Evolutionary conservation across 2,329 filamentous ascomycete genomes (phyloP).

Genomic region (Fusarium siculi): DNA sequence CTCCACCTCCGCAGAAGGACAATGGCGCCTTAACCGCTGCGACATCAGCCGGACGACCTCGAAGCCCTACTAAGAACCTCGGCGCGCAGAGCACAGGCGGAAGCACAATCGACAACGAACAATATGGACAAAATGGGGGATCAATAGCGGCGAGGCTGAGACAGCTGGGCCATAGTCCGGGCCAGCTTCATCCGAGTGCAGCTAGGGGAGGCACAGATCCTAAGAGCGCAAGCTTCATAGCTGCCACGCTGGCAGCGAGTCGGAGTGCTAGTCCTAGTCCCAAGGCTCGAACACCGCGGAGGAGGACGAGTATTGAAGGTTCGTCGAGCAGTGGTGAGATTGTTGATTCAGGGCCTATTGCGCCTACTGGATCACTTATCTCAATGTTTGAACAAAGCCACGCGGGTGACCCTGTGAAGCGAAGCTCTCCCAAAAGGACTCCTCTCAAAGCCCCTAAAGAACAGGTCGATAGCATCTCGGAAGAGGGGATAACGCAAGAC

Average conservation of each 20-base stretch:
- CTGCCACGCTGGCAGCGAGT: constrained; percentile 69
- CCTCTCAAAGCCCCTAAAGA: constrained; percentile 19
- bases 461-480: constrained; percentile 23
- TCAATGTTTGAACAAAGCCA: constrained; percentile 72
- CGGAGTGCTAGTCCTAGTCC: constrained; percentile 57
- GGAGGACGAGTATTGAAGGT: constrained; percentile 47
- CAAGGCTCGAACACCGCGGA: constrained; percentile 40
- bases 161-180: constrained; percentile 39
- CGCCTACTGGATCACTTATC: constrained; percentile 72
- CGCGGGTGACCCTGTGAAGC: constrained; percentile 51
- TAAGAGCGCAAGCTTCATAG: constrained; percentile 65
- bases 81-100: constrained; percentile 54
- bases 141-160: constrained; percentile 40
- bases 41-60: constrained; percentile 51
- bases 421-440: constrained; percentile 37
- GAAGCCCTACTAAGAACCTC: constrained; percentile 40
- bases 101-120: constrained; percentile 44
- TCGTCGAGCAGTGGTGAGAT: constrained; percentile 42
- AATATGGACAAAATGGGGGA: constrained; percentile 28
- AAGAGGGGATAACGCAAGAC: constrained; percentile 10
- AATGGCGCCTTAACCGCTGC: constrained; percentile 59
- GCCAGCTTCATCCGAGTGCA: constrained; percentile 31
- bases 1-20: constrained; percentile 40
- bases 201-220: constrained; percentile 46
- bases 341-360: constrained; percentile 65